Conservation (phyloP, 257 asterid species). For the Linaria vulgaris region DNA sequence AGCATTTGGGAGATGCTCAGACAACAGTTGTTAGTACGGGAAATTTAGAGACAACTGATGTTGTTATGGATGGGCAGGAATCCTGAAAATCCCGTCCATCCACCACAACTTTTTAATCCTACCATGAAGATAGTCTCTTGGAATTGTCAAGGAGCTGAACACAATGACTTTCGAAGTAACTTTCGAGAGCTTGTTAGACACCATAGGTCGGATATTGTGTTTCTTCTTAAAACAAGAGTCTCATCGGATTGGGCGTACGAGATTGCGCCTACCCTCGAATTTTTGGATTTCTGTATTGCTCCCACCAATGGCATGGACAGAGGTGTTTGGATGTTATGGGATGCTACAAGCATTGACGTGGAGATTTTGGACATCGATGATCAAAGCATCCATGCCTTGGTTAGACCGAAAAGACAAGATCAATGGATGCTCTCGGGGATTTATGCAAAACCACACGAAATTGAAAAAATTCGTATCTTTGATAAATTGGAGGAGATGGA, state of each 20-base stretch:
- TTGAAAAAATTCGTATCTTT: not conserved
- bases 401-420: not conserved
- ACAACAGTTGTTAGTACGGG: no score
- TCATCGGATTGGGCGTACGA: not conserved
- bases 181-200: not conserved
- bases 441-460: not conserved
- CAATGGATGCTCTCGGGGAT: conserved; percentile 1
- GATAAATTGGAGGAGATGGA: not conserved
- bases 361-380: not conserved
- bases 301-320: no score
- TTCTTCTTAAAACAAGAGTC: not conserved
- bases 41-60: no score
- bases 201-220: not conserved
- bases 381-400: not conserved
- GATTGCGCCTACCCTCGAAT: not conserved
- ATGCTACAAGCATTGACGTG: no score
- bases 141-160: no score
- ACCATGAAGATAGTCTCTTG: no score
- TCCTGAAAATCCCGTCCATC: no score
- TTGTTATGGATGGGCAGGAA: no score
- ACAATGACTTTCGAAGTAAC: not conserved
- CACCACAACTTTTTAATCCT: no score
- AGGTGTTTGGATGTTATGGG: no score
- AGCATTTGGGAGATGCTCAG: no score
- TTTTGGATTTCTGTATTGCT: not conserved